A percentile compares a stretch with the other conserved stretches of the same genome.
phyloP scores from a whole-genome alignment of 2,329 filamentous ascomycete species.

The Aschersonia sp. region DNA sequence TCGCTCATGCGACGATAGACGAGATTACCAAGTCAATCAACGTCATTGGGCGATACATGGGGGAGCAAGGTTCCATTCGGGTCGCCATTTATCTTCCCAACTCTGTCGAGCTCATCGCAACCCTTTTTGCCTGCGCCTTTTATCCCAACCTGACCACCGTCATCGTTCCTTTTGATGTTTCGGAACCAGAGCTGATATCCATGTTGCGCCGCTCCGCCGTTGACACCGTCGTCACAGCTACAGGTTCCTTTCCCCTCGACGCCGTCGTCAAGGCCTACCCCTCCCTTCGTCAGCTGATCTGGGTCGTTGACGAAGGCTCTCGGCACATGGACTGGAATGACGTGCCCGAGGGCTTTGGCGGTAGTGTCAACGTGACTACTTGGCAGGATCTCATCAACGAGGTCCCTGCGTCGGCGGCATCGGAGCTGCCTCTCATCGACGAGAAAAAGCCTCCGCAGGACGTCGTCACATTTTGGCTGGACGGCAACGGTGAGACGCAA shows the following conservation, averaged over 20 bases:
- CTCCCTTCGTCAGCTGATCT: slow-evolving; percentile 64
- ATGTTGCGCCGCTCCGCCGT: slow-evolving; percentile 61
- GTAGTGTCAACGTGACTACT: slow-evolving; percentile 67
- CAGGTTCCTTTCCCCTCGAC: slow-evolving; percentile 75
- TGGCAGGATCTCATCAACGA: slow-evolving; percentile 85
- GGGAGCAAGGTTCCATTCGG: slow-evolving; percentile 55
- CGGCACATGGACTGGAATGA: slow-evolving; percentile 93
- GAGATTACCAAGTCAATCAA: slow-evolving; percentile 77
- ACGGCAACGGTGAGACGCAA: slow-evolving; percentile 32
- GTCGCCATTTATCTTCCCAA: slow-evolving; percentile 89
- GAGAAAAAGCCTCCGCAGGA: slow-evolving; percentile 34
- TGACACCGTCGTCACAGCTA: slow-evolving; percentile 71
- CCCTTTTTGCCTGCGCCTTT: slow-evolving; percentile 80
- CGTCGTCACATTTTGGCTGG: slow-evolving; percentile 54
- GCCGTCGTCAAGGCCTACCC: slow-evolving; percentile 54
- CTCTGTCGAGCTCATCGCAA: slow-evolving; percentile 71
- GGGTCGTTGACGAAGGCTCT: slow-evolving; percentile 85
- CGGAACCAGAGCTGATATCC: slow-evolving; percentile 51
- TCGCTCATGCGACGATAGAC: slow-evolving; percentile 22
- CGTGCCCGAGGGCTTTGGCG: slow-evolving; percentile 61
- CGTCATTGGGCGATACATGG: slow-evolving; percentile 64
- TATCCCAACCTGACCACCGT: slow-evolving; percentile 68
- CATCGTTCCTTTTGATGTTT: slow-evolving; percentile 68
- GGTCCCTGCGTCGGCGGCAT: slow-evolving; percentile 38
- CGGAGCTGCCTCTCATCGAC: slow-evolving; percentile 50